phyloP scores from a whole-genome alignment of 352 stramenopile genomes.

The Phytophthora melonis region DNA sequence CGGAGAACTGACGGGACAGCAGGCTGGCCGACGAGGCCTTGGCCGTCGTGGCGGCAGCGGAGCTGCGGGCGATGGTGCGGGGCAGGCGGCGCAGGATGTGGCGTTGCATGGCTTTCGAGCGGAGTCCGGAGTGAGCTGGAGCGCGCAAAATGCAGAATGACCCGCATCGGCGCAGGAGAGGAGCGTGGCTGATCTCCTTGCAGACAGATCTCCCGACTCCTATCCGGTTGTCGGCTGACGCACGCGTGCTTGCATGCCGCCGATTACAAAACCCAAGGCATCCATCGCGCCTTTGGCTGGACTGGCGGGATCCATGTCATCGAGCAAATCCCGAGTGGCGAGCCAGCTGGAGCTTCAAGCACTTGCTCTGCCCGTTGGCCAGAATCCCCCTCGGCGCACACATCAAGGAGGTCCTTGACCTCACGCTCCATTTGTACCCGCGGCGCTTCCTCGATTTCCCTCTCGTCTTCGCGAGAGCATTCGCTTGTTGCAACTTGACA shows the following conservation, averaged over 20 bases:
- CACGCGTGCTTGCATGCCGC: background rate
- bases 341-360: constrained; percentile 33
- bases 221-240: constrained; percentile 22
- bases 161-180: constrained; percentile 4
- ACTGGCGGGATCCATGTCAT: constrained; percentile 19
- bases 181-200: background rate
- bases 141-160: constrained; percentile 35
- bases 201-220: constrained; percentile 14
- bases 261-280: constrained; percentile 11
- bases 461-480: background rate
- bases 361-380: constrained; percentile 28
- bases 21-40: constrained; percentile 28
- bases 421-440: constrained; percentile 9
- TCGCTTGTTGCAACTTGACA: background rate
- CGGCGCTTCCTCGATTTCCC: background rate
- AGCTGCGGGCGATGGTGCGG: constrained; percentile 30
- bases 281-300: constrained; percentile 3
- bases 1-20: constrained; percentile 43
- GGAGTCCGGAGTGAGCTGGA: constrained; percentile 16
- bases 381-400: constrained; percentile 19
- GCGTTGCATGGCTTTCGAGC: constrained; percentile 46
- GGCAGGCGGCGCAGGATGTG: constrained; percentile 50
- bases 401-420: constrained; percentile 20
- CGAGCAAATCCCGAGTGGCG: constrained; percentile 28
- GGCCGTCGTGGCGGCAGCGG: constrained; percentile 13